phyloP scores from a whole-genome alignment of 164 flowering plant species.

The Vitis labrusca region DNA sequence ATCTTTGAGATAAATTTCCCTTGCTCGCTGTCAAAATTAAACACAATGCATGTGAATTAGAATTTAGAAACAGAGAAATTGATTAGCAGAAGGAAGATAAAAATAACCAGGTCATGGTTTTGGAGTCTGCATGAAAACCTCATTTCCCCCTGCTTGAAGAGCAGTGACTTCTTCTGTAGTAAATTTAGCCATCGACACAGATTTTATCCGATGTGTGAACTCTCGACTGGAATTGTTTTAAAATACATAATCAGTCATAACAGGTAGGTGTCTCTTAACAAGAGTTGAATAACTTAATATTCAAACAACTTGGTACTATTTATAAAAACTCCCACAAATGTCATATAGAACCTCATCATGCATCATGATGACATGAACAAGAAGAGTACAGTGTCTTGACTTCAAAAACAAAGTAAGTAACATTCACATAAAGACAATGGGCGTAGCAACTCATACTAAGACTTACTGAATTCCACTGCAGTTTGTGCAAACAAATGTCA shows the following conservation, averaged over 20 bases:
- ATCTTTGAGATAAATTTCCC: slow-evolving; percentile 54
- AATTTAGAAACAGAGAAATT: neutral
- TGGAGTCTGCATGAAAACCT: slow-evolving; percentile 29
- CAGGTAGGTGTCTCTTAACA: neutral
- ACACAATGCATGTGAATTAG: neutral
- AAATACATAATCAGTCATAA: neutral
- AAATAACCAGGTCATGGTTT: neutral
- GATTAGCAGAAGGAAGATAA: neutral
- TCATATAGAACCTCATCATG: neutral
- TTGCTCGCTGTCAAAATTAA: slow-evolving; percentile 43
- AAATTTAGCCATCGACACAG: slow-evolving; percentile 67
- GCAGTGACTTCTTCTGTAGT: slow-evolving; percentile 49
- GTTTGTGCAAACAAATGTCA: slow-evolving; percentile 77
- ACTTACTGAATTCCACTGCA: slow-evolving; percentile 92
- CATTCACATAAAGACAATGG: neutral
- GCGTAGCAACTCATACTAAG: neutral
- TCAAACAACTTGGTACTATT: neutral
- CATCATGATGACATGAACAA: neutral
- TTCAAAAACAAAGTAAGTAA: neutral
- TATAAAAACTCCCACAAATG: neutral
- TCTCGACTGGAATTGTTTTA: slow-evolving; percentile 47
- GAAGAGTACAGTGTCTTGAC: neutral
- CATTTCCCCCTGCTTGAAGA: slow-evolving; percentile 75
- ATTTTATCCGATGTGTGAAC: slow-evolving; percentile 68
- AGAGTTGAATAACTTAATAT: neutral